Percentiles rank a stretch among this genome's conserved stretches.
These are phyloP conservation scores for Raphanus raphanistrum DNA, from an alignment of 345 rosid species.

Conservation along the genomic window DNA sequence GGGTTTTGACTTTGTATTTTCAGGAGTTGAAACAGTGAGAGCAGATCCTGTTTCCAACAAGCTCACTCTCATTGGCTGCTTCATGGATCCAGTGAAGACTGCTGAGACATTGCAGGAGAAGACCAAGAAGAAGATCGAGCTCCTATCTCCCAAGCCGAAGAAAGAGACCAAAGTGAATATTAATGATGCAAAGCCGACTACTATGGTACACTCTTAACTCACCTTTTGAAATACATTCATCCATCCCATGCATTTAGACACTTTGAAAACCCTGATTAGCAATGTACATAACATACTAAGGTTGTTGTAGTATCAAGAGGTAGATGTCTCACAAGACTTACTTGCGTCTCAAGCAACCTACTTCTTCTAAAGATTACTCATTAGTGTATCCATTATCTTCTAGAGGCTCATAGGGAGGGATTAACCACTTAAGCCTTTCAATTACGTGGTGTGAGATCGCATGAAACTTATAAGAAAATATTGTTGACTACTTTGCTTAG, in stretches of 20 bases:
- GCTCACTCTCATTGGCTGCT: conserved; percentile 61
- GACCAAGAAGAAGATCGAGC: conserved; percentile 54
- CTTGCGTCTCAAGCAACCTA: conserved; percentile 17
- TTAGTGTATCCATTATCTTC: neutral
- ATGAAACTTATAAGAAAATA: neutral
- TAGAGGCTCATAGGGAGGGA: neutral
- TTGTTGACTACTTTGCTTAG: neutral
- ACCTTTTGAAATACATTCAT: neutral
- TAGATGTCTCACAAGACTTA: neutral
- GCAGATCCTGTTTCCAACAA: conserved; percentile 55
- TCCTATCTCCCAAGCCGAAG: conserved; percentile 70
- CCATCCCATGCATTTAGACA: neutral
- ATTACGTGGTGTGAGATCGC: conserved; percentile 19
- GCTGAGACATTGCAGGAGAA: neutral
- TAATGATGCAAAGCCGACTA: conserved; percentile 35
- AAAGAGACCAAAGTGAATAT: conserved; percentile 43
- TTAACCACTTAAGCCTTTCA: neutral
- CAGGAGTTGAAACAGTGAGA: conserved; percentile 54
- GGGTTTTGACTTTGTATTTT: neutral
- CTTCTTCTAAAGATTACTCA: neutral
- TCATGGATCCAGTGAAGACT: conserved; percentile 59
- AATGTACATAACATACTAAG: neutral
- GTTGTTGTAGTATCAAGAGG: neutral
- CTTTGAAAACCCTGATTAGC: neutral
- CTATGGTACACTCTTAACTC: conserved; percentile 26